Conservation (phyloP, 2,329 filamentous ascomycete species). For the Xylaria hypoxylon region DNA sequence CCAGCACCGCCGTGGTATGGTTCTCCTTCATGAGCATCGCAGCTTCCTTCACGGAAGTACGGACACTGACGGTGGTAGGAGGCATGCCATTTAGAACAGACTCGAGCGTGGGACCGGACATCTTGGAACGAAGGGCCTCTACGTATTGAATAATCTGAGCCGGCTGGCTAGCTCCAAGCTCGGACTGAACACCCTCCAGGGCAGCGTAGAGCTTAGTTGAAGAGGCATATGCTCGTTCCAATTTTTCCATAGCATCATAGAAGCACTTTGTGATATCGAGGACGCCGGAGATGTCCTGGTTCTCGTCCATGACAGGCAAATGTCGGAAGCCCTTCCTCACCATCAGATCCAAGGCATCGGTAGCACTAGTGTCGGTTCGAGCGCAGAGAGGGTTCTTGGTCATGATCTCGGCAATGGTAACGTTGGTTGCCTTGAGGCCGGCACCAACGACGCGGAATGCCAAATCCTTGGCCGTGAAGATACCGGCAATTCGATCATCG, state of each 20-base stretch:
- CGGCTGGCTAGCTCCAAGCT: constrained; percentile 93
- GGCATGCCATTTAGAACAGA: constrained; percentile 92
- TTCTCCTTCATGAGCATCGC: constrained; percentile 98
- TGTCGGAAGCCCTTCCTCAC: constrained; percentile 98
- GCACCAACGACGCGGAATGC: constrained; percentile 95
- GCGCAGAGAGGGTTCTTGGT: constrained; percentile 99
- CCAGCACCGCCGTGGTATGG: constrained; percentile 94
- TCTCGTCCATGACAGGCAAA: constrained; percentile 99
- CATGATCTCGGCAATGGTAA: constrained; percentile 99
- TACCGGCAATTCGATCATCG: constrained; percentile 96
- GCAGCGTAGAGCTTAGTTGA: constrained; percentile 99
- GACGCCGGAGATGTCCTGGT: constrained; percentile 98
- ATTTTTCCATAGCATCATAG: constrained; percentile 99
- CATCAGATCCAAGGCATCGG: constrained; percentile 97
- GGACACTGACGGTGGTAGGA: constrained; percentile 92
- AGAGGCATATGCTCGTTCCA: constrained; percentile 96
- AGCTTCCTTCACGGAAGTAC: constrained; percentile 96
- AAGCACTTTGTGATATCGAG: constrained; percentile 99
- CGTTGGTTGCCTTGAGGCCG: constrained; percentile 86
- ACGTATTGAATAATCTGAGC: constrained; percentile 99
- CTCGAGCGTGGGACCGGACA: constrained; percentile 97
- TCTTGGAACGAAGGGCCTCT: constrained; percentile 92
- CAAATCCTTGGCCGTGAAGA: constrained; percentile 98
- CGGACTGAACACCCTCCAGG: constrained; percentile 95
- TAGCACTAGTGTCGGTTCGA: constrained; percentile 96